Percentiles rank a stretch among this genome's conserved stretches.
These are phyloP conservation scores for Zalaria sp. DNA, from an alignment of 2,329 filamentous ascomycete genomes.

Conservation along the genomic window DNA sequence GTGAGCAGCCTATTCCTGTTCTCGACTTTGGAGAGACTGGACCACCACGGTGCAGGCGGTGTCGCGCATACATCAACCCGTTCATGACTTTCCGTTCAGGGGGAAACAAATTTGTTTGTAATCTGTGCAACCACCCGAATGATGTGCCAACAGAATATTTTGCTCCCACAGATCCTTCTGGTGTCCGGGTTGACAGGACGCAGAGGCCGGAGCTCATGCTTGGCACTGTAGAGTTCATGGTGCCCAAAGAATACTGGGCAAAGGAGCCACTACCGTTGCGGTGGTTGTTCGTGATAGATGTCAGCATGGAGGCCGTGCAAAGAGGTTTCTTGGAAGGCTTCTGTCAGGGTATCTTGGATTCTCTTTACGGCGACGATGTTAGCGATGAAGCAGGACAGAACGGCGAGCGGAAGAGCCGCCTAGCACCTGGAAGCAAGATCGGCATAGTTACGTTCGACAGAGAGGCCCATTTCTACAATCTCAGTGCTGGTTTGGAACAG, in stretches of 20 bases:
- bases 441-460: slow-evolving; percentile 95
- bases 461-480: slow-evolving; percentile 96
- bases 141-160: slow-evolving; percentile 90
- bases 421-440: slow-evolving; percentile 72
- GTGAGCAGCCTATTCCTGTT: slow-evolving; percentile 77
- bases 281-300: slow-evolving; percentile 86
- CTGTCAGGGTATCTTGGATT: slow-evolving; percentile 73
- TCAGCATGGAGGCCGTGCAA: slow-evolving; percentile 80
- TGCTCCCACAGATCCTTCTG: slow-evolving; percentile 74
- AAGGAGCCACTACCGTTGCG: slow-evolving; percentile 79
- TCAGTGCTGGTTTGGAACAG: slow-evolving; percentile 64
- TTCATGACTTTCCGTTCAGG: slow-evolving; percentile 96
- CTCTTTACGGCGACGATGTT: slow-evolving; percentile 62
- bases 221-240: slow-evolving; percentile 89
- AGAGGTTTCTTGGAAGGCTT: slow-evolving; percentile 83
- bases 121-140: slow-evolving; percentile 94
- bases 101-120: slow-evolving; percentile 94
- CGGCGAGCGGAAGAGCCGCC: slow-evolving; percentile 31
- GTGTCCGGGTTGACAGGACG: slow-evolving; percentile 73
- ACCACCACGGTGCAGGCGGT: slow-evolving; percentile 81
- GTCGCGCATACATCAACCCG: slow-evolving; percentile 93
- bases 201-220: slow-evolving; percentile 79
- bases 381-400: slow-evolving; percentile 36
- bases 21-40: slow-evolving; percentile 88
- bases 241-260: slow-evolving; percentile 98